Conservation (phyloP, 495 filamentous ascomycete genomes). For the Pseudevernia furfuracea region DNA sequence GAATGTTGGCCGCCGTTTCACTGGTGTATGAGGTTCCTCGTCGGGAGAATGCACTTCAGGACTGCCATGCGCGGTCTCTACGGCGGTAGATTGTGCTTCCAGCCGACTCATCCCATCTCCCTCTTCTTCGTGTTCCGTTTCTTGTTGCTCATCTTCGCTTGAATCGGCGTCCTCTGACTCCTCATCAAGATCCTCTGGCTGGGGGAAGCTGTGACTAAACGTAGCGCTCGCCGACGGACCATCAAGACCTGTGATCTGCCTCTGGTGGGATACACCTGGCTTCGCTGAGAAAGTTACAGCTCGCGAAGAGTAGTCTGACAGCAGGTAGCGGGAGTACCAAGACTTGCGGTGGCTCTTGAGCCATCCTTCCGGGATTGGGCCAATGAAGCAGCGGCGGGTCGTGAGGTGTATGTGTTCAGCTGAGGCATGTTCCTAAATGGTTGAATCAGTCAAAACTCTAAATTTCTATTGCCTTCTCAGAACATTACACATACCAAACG, state of each 20-base stretch:
- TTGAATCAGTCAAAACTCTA: background rate
- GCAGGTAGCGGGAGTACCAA: conserved; percentile 52
- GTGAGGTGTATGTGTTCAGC: conserved; percentile 58
- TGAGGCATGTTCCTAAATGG: conserved; percentile 50
- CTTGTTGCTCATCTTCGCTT: conserved; percentile 1
- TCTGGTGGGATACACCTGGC: conserved; percentile 36
- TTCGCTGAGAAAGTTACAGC: conserved; percentile 48
- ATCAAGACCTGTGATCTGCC: conserved; percentile 35
- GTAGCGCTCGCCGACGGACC: conserved; percentile 35
- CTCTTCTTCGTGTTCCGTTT: conserved; percentile 23
- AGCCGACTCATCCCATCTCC: conserved; percentile 23
- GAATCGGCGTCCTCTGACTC: conserved; percentile 25
- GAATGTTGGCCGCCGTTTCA: conserved; percentile 4
- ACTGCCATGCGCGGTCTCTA: background rate
- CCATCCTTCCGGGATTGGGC: conserved; percentile 62
- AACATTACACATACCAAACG: conserved; percentile 40
- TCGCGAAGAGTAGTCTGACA: conserved; percentile 51
- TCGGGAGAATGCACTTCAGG: background rate
- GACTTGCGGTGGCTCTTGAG: conserved; percentile 55
- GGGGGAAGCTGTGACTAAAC: conserved; percentile 36
- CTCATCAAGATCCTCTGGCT: conserved; percentile 34
- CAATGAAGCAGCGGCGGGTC: conserved; percentile 57
- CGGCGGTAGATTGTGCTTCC: conserved; percentile 18
- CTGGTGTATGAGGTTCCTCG: conserved; percentile 5
- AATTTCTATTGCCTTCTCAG: background rate